These are phyloP conservation scores for Eucalyptus tenuipes DNA, from an alignment of 345 rosid species.

Conservation along the genomic window DNA sequence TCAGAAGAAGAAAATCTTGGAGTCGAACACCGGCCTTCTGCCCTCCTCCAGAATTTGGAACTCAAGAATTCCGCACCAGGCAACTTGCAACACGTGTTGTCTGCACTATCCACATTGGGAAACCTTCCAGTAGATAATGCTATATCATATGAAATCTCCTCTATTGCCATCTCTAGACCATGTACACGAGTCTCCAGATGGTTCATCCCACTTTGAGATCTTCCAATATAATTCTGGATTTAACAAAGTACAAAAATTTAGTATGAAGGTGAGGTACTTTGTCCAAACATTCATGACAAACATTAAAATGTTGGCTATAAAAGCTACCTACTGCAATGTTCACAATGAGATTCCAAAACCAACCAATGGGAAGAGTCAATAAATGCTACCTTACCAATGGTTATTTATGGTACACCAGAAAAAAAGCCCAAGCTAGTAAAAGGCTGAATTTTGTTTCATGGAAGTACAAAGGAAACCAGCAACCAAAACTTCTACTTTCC, in stretches of 20 bases:
- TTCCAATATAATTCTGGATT: conserved; percentile 72
- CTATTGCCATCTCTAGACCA: conserved; percentile 81
- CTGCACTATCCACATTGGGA: conserved; percentile 22
- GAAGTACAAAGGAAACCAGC: background rate
- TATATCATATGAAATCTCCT: conserved; percentile 70
- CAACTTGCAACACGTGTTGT: conserved; percentile 70
- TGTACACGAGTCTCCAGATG: conserved; percentile 78
- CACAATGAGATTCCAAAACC: background rate
- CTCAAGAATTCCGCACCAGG: conserved; percentile 82
- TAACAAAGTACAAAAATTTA: background rate
- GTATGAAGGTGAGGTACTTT: background rate
- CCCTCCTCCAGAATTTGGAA: conserved; percentile 80
- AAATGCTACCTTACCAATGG: background rate
- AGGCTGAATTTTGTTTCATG: background rate
- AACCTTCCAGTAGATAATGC: conserved; percentile 54
- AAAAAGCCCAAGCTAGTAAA: background rate
- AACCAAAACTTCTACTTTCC: background rate
- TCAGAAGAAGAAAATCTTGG: conserved; percentile 27
- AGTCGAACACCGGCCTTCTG: conserved; percentile 33
- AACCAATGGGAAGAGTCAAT: background rate
- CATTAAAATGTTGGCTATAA: background rate
- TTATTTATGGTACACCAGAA: background rate
- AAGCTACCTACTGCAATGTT: background rate
- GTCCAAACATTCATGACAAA: background rate
- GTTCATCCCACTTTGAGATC: conserved; percentile 75